Conservation (phyloP, 345 rosid species). For the Trapa incisa region DNA sequence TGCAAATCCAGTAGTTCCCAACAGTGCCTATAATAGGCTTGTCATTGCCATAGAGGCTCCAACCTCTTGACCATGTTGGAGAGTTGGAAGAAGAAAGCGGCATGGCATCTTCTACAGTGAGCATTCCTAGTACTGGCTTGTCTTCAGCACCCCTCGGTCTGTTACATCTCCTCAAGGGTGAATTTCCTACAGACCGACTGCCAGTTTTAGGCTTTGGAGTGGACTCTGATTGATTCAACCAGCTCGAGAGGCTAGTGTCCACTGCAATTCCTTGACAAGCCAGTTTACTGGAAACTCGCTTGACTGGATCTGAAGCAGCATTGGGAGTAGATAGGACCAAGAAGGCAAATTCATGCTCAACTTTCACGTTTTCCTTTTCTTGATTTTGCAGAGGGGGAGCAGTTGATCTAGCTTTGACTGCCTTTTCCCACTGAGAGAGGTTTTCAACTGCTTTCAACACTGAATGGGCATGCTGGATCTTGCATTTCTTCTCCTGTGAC, state of each 20-base stretch:
- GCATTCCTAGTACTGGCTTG: constrained; percentile 27
- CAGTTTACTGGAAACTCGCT: neutral
- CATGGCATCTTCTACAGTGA: constrained; percentile 25
- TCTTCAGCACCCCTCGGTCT: constrained; percentile 22
- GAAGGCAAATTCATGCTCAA: constrained; percentile 10
- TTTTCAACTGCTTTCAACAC: constrained; percentile 48
- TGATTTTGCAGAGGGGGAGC: constrained; percentile 16
- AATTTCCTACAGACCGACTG: constrained; percentile 23
- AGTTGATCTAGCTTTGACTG: constrained; percentile 20
- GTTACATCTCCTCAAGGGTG: constrained; percentile 18
- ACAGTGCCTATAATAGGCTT: constrained; percentile 42
- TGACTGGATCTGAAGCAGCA: constrained; percentile 12
- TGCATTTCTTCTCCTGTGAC: constrained; percentile 10
- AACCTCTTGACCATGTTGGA: constrained; percentile 18
- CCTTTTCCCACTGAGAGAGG: constrained; percentile 28
- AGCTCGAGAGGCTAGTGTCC: constrained; percentile 55
- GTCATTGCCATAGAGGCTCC: constrained; percentile 29
- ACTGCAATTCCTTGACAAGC: constrained; percentile 26
- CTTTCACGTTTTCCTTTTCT: constrained; percentile 31
- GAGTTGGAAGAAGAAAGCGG: constrained; percentile 24
- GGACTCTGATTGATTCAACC: constrained; percentile 38
- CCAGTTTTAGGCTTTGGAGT: constrained; percentile 25
- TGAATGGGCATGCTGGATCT: constrained; percentile 21
- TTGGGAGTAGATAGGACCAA: constrained; percentile 7
- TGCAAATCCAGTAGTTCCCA: constrained; percentile 47